A percentile compares a stretch with the other conserved stretches of the same genome.
These are phyloP conservation scores for Candida gorgasii DNA, from an alignment of 805 yeast genomes.

Conservation along the genomic window DNA sequence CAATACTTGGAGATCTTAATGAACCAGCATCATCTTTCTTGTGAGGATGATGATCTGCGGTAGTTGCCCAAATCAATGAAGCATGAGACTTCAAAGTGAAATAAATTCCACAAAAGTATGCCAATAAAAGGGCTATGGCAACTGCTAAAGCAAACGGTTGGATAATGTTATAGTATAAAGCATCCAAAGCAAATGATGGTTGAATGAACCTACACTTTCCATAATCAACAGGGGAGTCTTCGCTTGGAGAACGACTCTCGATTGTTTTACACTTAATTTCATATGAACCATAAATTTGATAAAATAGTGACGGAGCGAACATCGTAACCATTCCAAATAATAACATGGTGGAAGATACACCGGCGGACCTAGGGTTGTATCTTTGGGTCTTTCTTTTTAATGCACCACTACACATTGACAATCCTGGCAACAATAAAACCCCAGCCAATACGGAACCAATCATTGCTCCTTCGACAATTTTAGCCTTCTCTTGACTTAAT, in stretches of 20 bases:
- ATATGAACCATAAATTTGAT: conserved; percentile 87
- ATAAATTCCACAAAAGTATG: conserved; percentile 85
- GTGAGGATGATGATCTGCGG: conserved; percentile 27
- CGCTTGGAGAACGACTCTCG: conserved; percentile 12
- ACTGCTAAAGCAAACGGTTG: conserved; percentile 82
- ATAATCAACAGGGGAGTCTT: conserved; percentile 44
- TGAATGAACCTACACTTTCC: conserved; percentile 74
- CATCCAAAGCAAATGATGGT: conserved; percentile 70
- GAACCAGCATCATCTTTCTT: conserved; percentile 24
- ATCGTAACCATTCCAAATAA: conserved; percentile 86
- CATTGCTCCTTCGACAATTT: conserved; percentile 92
- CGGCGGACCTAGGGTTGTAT: conserved; percentile 94
- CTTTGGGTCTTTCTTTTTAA: conserved; percentile 87
- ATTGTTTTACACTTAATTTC: conserved; percentile 72
- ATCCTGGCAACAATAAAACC: conserved; percentile 85
- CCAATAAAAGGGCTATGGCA: conserved; percentile 75
- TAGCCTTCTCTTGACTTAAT: conserved; percentile 77
- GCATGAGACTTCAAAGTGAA: conserved; percentile 96
- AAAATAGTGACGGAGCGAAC: conserved; percentile 88
- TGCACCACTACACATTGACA: conserved; percentile 98
- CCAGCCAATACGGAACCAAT: conserved; percentile 94
- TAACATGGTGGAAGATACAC: conserved; percentile 95
- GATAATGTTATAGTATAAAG: conserved; percentile 64
- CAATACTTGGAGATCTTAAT: conserved; percentile 39
- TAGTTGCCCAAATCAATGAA: conserved; percentile 86